A percentile compares a stretch with the other conserved stretches of the same genome.
phyloP scores from a whole-genome alignment of 768 basidiomycete genomes.

The Suillus plorans region DNA sequence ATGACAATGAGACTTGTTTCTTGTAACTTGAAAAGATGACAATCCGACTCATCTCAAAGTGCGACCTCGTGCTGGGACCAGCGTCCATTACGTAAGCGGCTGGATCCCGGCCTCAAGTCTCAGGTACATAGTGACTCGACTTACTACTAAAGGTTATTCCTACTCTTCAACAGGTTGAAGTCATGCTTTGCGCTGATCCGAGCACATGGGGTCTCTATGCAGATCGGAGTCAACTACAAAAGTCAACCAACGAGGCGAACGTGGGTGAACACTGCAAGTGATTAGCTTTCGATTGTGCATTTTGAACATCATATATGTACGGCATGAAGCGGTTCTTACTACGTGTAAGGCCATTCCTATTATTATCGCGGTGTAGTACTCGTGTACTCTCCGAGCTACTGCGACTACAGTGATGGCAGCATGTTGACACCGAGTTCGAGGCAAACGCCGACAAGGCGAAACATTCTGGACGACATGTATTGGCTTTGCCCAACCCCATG shows the following conservation, averaged over 20 bases:
- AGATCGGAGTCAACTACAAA: conserved; percentile 81
- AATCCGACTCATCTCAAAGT: background rate
- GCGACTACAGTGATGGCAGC: conserved; percentile 48
- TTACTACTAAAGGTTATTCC: background rate
- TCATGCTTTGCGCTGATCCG: background rate
- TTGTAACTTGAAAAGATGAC: conserved; percentile 2
- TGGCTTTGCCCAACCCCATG: conserved; percentile 69
- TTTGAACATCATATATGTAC: conserved; percentile 64
- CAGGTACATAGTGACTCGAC: too few species aligned
- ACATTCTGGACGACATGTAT: conserved; percentile 57
- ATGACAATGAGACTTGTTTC: conserved; percentile 3
- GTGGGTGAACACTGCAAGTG: conserved; percentile 35
- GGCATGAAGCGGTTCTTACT: conserved; percentile 65
- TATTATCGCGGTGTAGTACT: background rate
- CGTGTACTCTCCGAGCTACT: conserved; percentile 29
- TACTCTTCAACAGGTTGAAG: background rate
- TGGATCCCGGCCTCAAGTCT: too few species aligned
- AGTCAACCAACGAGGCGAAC: conserved; percentile 52
- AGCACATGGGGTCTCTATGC: background rate
- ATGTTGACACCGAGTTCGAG: conserved; percentile 49
- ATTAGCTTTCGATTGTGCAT: conserved; percentile 42
- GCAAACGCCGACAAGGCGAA: conserved; percentile 47
- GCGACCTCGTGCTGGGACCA: background rate
- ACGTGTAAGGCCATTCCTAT: conserved; percentile 41
- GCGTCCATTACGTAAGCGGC: background rate